Percentiles rank a stretch among this genome's conserved stretches.
These are phyloP conservation scores for Nevesoporus exiguus DNA, from an alignment of 768 basidiomycete genomes.

Conservation along the genomic window DNA sequence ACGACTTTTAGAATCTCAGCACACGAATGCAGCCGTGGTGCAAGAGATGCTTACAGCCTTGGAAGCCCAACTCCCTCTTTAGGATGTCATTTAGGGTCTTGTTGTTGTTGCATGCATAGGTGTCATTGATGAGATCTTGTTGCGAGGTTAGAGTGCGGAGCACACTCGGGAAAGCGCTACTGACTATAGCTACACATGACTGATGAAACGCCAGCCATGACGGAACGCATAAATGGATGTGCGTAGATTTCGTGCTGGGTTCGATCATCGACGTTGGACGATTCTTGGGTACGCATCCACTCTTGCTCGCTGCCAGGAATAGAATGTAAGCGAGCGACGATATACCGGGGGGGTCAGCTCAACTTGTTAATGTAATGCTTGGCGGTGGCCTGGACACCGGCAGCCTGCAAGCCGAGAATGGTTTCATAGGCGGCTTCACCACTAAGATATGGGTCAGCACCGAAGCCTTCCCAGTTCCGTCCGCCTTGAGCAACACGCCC, in stretches of 20 bases:
- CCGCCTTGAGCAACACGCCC: conserved; percentile 76
- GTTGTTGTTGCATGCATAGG: conserved; percentile 63
- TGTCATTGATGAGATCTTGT: conserved; percentile 52
- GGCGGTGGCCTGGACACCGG: conserved; percentile 84
- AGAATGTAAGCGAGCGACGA: not conserved
- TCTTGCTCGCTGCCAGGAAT: conserved; percentile 34
- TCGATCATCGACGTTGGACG: conserved; percentile 40
- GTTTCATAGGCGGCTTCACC: conserved; percentile 79
- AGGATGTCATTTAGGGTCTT: conserved; percentile 57
- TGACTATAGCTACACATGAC: conserved; percentile 65
- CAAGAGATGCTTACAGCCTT: conserved; percentile 43
- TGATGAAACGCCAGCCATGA: conserved; percentile 61
- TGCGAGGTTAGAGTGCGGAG: not conserved
- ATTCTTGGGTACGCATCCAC: conserved; percentile 29
- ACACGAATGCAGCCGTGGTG: not conserved
- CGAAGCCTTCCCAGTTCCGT: conserved; percentile 95
- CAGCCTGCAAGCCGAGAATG: conserved; percentile 73
- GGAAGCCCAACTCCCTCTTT: conserved; percentile 65
- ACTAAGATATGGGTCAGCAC: conserved; percentile 83
- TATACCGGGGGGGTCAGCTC: conserved; percentile 29
- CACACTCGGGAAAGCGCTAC: not conserved
- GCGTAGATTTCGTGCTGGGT: conserved; percentile 56
- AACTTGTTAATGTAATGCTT: conserved; percentile 77
- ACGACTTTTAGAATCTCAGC: conserved; percentile 33
- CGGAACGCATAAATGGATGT: conserved; percentile 54